Evolutionary conservation across 768 basidiomycete species (phyloP).

Genomic region (Coprinopsis strossmayeri): DNA sequence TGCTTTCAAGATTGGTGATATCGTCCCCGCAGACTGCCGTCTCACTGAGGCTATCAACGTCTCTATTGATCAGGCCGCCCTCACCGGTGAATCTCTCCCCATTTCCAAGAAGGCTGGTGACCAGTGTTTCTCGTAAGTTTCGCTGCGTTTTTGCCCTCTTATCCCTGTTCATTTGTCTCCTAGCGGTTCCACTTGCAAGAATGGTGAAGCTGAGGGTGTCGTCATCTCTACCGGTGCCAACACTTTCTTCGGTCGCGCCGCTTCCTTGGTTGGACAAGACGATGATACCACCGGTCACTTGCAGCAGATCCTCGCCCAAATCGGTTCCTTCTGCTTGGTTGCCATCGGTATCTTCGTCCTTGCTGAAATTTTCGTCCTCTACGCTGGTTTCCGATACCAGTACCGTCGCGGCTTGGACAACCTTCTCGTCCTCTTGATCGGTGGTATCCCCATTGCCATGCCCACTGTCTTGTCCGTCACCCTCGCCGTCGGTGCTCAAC

Average conservation of each 20-base stretch:
- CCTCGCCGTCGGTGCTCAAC: constrained; percentile 97
- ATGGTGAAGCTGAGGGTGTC: constrained; percentile 97
- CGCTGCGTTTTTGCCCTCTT: constrained; percentile 4
- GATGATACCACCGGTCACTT: constrained; percentile 97
- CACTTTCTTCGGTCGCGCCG: constrained; percentile 98
- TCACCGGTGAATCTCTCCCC: constrained; percentile 96
- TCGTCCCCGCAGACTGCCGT: constrained; percentile 97
- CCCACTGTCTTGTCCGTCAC: constrained; percentile 97
- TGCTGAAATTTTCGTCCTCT: constrained; percentile 90
- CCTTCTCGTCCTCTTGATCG: constrained; percentile 97
- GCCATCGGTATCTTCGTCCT: constrained; percentile 95
- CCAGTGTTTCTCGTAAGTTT: constrained; percentile 93
- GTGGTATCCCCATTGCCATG: constrained; percentile 99
- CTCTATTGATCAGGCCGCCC: constrained; percentile 96
- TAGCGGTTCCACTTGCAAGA: constrained; percentile 96
- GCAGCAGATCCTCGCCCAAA: constrained; percentile 97
- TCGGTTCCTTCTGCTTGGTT: constrained; percentile 95
- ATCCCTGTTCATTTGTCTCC: constrained; percentile 3
- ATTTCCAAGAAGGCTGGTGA: constrained; percentile 87
- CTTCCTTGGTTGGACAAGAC: constrained; percentile 94
- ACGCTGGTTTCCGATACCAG: constrained; percentile 83
- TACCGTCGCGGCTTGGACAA: constrained; percentile 96
- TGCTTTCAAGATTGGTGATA: constrained; percentile 98
- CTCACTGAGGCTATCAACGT: constrained; percentile 96
- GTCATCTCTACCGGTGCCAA: constrained; percentile 98